phyloP scores from a whole-genome alignment of 2,329 filamentous ascomycete species.

The Ceratocystis cacaofunesta region DNA sequence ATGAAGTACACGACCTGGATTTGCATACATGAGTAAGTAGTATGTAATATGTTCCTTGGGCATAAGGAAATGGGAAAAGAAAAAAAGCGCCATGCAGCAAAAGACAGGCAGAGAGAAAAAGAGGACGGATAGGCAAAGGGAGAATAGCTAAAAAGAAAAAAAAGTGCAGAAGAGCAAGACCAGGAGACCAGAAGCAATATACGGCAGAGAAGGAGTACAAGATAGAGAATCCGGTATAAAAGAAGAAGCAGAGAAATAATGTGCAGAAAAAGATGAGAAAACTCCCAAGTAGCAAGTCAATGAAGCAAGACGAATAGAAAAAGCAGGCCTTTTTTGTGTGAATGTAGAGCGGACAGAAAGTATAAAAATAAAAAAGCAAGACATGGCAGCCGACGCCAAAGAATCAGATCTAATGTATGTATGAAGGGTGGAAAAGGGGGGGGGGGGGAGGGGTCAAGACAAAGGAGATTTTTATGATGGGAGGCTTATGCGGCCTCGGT shows the following conservation, averaged over 20 bases:
- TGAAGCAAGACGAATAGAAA: background rate
- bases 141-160: background rate
- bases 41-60: conserved; percentile 8
- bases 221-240: background rate
- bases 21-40: background rate
- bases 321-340: background rate
- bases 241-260: conserved; percentile 11
- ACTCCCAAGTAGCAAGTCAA: background rate
- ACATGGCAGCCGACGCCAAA: background rate
- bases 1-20: background rate
- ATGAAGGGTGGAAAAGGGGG: background rate
- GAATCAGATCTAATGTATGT: background rate
- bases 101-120: background rate
- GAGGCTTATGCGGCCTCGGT: background rate
- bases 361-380: background rate
- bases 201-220: conserved; percentile 1
- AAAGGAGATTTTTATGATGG: background rate
- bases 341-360: background rate
- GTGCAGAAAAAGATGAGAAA: conserved; percentile 5
- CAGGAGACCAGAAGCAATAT: background rate
- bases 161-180: background rate
- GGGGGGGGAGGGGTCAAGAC: background rate
- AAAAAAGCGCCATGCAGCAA: background rate
- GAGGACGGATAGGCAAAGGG: background rate
- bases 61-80: conserved; percentile 8